Evolutionary conservation across 352 stramenopile species (phyloP), one percentile per base, ranked within the genome.

Genomic region (Aphanomyces invadans): DNA sequence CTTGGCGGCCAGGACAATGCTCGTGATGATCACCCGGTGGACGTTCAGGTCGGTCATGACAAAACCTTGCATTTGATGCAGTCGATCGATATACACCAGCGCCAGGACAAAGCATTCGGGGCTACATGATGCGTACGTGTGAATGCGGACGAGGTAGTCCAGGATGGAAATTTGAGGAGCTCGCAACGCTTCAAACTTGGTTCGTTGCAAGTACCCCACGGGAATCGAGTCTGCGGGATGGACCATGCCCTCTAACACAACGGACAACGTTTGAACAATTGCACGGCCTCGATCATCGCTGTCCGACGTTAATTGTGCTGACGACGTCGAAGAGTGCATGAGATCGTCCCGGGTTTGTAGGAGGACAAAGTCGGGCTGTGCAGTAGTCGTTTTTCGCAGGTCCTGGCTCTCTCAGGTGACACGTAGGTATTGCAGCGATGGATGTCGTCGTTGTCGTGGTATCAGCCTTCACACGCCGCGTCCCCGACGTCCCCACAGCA

Each of bases 31-130:
- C 3, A 99, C 91, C 48, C 96, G 92, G 71, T 99, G 96, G 29
- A 99, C 95, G 72, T 99, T 99, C 12, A 99, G 81, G 33, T 96
- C 87, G 19, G 95, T 98, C 23, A 99, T 79, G 21, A 97, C 78
- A 64, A 99, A 97, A 56, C 95, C 93, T 69, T 98, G 96, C 65
- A 95, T 77, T 74, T 98, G 92, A 68, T 99, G 98, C 46, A 99
- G 81, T 0, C 96, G 90, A 75, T 99, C 96, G 62, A 99, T 99
- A 80, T 99, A 99, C 45, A 99, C 97, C 33, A 99, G 89, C 38
- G 95, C 92, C 7, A 99, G 78, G 46, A 99, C 93, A 74, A 99
- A 99, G 74, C 97, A 99, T 73, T 99, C 95, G 45, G 95, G 95
- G 68, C 95, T 99, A 77, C 97, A 99, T 38, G 87, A 95, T 32